phyloP scores from a whole-genome alignment of 2,329 filamentous ascomycete genomes.

The Botryosphaeria dothidea region DNA sequence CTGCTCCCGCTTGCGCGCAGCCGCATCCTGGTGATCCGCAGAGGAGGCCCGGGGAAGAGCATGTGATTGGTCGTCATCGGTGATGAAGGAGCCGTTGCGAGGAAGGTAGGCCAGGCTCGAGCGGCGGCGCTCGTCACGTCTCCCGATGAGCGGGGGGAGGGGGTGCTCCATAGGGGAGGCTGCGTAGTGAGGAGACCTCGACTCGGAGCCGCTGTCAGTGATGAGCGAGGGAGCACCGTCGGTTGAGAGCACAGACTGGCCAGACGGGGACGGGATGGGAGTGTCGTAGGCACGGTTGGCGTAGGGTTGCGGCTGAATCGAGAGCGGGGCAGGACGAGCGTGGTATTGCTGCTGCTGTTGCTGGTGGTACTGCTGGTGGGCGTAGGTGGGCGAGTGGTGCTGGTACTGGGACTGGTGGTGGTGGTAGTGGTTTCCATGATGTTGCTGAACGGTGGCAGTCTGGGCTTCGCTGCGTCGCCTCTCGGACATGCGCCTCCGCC shows the following conservation, averaged over 20 bases:
- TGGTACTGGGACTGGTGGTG: constrained; percentile 23
- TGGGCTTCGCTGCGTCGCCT: constrained; percentile 24
- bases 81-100: constrained; percentile 39
- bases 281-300: constrained; percentile 48
- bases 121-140: constrained; percentile 38
- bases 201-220: constrained; percentile 61
- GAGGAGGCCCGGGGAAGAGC: constrained; percentile 1
- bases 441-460: constrained; percentile 23
- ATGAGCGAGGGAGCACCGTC: constrained; percentile 68
- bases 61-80: constrained; percentile 31
- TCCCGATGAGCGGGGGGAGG: constrained; percentile 35
- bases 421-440: constrained; percentile 22
- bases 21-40: constrained; percentile 1
- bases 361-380: constrained; percentile 23
- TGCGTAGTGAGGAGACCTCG: constrained; percentile 47
- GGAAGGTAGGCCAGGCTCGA: constrained; percentile 37
- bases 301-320: constrained; percentile 25
- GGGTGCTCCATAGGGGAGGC: constrained; percentile 50
- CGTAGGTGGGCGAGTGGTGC: constrained; percentile 4
- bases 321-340: constrained; percentile 31
- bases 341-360: constrained; percentile 21
- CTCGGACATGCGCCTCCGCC: constrained; percentile 55
- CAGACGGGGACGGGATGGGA: constrained; percentile 63
- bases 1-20: constrained; percentile 28
- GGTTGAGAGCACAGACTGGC: constrained; percentile 63